A percentile compares a stretch with the other conserved stretches of the same genome.
Conservation (phyloP, 495 filamentous ascomycete species). For the Neurospora discreta region DNA sequence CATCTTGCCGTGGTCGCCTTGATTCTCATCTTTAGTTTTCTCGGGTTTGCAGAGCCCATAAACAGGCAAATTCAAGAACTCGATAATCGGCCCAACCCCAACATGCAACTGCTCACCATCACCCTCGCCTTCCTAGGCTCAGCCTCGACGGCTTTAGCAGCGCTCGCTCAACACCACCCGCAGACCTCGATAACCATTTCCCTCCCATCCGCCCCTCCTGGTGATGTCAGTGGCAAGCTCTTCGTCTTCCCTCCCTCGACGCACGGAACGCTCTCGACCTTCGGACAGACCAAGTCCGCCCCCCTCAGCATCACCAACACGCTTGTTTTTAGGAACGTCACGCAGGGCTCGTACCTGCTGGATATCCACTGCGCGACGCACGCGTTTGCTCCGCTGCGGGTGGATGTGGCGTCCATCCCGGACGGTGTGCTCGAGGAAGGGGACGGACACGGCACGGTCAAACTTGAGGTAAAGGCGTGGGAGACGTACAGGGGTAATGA, state of each 20-base stretch:
- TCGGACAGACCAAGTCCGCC: slow-evolving; percentile 35
- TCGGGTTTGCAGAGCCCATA: not conserved
- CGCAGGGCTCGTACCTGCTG: slow-evolving; percentile 60
- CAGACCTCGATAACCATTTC: slow-evolving; percentile 15
- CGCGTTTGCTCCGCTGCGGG: slow-evolving; percentile 60
- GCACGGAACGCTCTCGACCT: slow-evolving; percentile 56
- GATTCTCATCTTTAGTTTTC: too few relatives aligned
- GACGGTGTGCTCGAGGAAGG: slow-evolving; percentile 22
- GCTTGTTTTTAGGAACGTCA: slow-evolving; percentile 63
- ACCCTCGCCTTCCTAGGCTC: slow-evolving; percentile 1
- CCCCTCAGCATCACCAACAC: slow-evolving; percentile 53
- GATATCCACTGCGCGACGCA: slow-evolving; percentile 65
- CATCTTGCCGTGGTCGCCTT: not conserved
- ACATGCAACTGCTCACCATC: slow-evolving; percentile 6
- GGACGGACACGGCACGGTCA: slow-evolving; percentile 29
- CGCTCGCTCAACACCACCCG: not conserved
- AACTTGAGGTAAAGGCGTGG: slow-evolving; percentile 51
- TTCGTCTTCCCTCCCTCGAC: slow-evolving; percentile 52
- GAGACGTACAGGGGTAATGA: slow-evolving; percentile 82
- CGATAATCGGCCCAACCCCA: not conserved
- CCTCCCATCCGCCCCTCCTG: slow-evolving; percentile 37
- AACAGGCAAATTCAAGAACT: not conserved
- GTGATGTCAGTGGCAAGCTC: slow-evolving; percentile 40
- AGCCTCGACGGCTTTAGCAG: slow-evolving; percentile 1
- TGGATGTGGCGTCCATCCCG: slow-evolving; percentile 49